phyloP scores from a whole-genome alignment of 2,329 filamentous ascomycete species.

The Cercospora brassicicola region DNA sequence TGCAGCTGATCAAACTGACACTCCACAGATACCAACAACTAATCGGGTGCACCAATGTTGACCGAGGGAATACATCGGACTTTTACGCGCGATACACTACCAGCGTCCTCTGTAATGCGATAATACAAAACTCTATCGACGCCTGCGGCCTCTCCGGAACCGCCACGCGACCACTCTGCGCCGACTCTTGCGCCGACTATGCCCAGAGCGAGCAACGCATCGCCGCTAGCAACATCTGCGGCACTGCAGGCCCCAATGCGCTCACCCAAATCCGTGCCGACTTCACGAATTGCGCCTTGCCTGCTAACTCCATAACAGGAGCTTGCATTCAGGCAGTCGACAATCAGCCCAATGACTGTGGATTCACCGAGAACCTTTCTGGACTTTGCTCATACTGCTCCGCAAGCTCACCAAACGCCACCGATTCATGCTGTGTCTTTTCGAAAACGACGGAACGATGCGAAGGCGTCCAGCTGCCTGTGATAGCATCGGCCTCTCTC shows the following conservation, averaged over 20 bases:
- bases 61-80: conserved; percentile 73
- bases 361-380: conserved; percentile 68
- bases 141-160: conserved; percentile 66
- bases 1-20: conserved; percentile 35
- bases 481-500: conserved; percentile 59
- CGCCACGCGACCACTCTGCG: conserved; percentile 75
- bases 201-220: conserved; percentile 88
- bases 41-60: conserved; percentile 76
- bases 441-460: conserved; percentile 74
- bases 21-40: conserved; percentile 70
- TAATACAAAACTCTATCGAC: conserved; percentile 82
- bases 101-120: conserved; percentile 86
- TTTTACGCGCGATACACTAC: conserved; percentile 93
- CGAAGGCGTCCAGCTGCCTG: conserved; percentile 71
- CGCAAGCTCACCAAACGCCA: conserved; percentile 81
- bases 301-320: conserved; percentile 72
- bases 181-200: conserved; percentile 82
- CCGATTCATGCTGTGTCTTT: conserved; percentile 90
- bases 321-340: conserved; percentile 71
- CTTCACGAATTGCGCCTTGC: conserved; percentile 84
- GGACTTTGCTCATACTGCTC: conserved; percentile 87
- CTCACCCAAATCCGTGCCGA: conserved; percentile 82
- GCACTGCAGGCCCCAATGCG: conserved; percentile 63
- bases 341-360: conserved; percentile 87
- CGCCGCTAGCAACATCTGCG: conserved; percentile 73